Conservation (phyloP, 305 asterid genomes). For the Ilex paraguariensis region DNA sequence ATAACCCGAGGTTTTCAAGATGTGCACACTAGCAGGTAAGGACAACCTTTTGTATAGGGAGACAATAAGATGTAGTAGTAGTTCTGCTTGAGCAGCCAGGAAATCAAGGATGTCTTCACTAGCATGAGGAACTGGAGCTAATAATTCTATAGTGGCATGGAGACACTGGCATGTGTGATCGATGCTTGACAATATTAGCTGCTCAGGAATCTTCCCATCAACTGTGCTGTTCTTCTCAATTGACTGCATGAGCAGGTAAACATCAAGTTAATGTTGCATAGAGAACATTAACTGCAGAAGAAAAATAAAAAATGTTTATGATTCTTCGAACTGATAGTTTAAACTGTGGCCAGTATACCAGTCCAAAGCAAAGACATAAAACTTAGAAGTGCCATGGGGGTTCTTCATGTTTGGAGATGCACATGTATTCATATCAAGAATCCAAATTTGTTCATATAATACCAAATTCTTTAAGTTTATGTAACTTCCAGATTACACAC, state of each 20-base stretch:
- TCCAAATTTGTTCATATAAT: too few relatives aligned
- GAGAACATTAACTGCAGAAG: too few relatives aligned
- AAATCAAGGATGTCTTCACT: conserved; percentile 47
- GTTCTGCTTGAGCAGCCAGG: conserved; percentile 74
- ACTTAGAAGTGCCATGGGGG: too few relatives aligned
- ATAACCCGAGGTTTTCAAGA: conserved; percentile 62
- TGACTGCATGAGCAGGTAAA: conserved; percentile 51
- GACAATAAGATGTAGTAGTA: conserved; percentile 58
- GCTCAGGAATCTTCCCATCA: conserved; percentile 53
- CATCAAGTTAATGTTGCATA: neutral
- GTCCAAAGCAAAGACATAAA: too few relatives aligned
- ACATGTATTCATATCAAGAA: too few relatives aligned
- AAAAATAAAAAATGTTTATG: too few relatives aligned
- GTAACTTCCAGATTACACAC: too few relatives aligned
- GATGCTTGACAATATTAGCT: conserved; percentile 50
- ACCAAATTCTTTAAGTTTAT: too few relatives aligned
- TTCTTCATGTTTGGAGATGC: too few relatives aligned
- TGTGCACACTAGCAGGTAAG: conserved; percentile 32
- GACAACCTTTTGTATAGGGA: conserved; percentile 34
- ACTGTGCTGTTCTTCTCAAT: conserved; percentile 29
- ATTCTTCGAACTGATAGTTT: too few relatives aligned
- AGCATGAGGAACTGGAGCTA: conserved; percentile 42
- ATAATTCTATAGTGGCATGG: conserved; percentile 45
- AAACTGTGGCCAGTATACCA: too few relatives aligned
- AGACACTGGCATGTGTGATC: conserved; percentile 58